These are phyloP conservation scores for Powellomyces hirtus DNA, from an alignment of 192 early-diverging fungal genomes.

Conservation along the genomic window DNA sequence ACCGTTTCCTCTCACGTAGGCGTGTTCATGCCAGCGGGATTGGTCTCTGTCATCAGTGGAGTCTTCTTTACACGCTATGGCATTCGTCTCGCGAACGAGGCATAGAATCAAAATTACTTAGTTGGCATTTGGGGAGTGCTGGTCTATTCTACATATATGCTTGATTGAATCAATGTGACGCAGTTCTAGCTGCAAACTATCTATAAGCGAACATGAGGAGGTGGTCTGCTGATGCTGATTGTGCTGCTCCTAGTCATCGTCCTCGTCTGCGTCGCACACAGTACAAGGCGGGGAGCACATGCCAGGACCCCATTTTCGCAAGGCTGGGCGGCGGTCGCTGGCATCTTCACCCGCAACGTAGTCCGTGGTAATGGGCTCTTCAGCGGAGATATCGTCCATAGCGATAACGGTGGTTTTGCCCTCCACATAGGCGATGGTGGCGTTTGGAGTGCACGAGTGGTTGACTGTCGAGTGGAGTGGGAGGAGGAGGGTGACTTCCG, in stretches of 20 bases:
- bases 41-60: slow-evolving; percentile 16
- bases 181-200: no score
- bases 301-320: neutral
- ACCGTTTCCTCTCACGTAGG: neutral
- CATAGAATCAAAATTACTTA: no score
- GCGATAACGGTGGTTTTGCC: slow-evolving; percentile 18
- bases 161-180: no score
- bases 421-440: slow-evolving; percentile 22
- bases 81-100: no score
- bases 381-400: slow-evolving; percentile 12
- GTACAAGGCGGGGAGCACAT: neutral
- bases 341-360: slow-evolving; percentile 28
- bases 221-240: no score
- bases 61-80: no score
- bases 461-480: slow-evolving; percentile 31
- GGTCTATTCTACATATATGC: no score
- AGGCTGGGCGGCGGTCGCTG: neutral
- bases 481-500: slow-evolving; percentile 19
- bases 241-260: neutral
- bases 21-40: slow-evolving; percentile 25
- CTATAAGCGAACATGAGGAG: no score
- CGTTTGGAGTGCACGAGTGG: slow-evolving; percentile 35
- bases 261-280: neutral
- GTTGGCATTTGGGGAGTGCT: no score
- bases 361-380: slow-evolving; percentile 28